These are phyloP conservation scores for Blastobotrys robertii DNA, from an alignment of 805 yeast species.

Conservation along the genomic window DNA sequence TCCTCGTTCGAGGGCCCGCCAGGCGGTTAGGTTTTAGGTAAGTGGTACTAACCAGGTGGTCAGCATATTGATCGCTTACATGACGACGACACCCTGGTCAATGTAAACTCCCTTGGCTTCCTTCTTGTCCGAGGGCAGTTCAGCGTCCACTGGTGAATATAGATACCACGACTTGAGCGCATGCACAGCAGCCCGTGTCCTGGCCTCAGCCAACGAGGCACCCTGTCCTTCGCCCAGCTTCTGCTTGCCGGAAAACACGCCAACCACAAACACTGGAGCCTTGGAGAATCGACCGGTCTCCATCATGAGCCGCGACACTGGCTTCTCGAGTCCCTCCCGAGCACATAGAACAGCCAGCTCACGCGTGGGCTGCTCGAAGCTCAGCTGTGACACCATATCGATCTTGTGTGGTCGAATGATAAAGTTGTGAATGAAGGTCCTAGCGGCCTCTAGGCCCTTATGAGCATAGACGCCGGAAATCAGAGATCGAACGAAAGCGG, in stretches of 20 bases:
- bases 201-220: constrained; percentile 79
- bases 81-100: constrained; percentile 26
- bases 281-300: constrained; percentile 87
- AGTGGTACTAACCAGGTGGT: no score
- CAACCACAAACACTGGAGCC: constrained; percentile 82
- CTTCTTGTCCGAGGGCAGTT: constrained; percentile 48
- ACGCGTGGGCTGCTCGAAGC: constrained; percentile 76
- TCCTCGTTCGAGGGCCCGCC: no score
- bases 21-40: no score
- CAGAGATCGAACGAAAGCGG: constrained; percentile 70
- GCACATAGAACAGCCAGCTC: constrained; percentile 70
- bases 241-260: constrained; percentile 74
- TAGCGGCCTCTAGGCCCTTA: constrained; percentile 53
- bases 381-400: constrained; percentile 63
- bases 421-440: constrained; percentile 61
- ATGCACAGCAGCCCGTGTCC: constrained; percentile 82
- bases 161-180: constrained; percentile 88
- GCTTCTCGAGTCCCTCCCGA: constrained; percentile 62
- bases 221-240: constrained; percentile 95
- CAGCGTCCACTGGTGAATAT: constrained; percentile 64
- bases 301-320: constrained; percentile 73
- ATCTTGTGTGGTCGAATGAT: constrained; percentile 68
- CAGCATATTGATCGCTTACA: constrained; percentile 12
- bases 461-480: constrained; percentile 77
- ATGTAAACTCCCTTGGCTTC: constrained; percentile 17